Conservation (phyloP, 257 asterid genomes). For the Solanum dulcamara region DNA sequence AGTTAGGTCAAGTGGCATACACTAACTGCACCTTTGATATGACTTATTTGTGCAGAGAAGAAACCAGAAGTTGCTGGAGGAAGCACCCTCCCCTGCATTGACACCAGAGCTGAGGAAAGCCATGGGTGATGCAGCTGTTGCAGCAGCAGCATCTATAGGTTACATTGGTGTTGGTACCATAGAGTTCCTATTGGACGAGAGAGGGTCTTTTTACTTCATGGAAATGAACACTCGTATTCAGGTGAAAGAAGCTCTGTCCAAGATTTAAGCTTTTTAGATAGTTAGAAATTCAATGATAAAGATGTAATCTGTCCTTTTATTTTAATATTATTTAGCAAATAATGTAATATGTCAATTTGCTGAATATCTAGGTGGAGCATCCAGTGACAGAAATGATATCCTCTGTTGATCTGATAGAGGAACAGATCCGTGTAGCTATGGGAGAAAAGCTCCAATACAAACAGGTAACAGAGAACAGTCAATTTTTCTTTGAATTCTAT, state of each 20-base stretch:
- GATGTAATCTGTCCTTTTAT: too few relatives aligned
- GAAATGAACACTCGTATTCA: constrained; percentile 99
- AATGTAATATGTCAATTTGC: neutral
- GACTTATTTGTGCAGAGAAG: constrained; percentile 49
- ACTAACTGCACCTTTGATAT: neutral
- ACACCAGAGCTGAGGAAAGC: constrained; percentile 84
- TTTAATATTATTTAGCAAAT: too few relatives aligned
- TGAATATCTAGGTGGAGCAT: constrained; percentile 71
- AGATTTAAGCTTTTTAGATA: too few relatives aligned
- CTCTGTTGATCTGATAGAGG: constrained; percentile 91
- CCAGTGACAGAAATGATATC: constrained; percentile 99
- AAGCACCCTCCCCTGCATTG: constrained; percentile 98
- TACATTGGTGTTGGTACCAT: constrained; percentile 91
- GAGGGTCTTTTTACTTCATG: constrained; percentile 96
- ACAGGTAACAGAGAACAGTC: constrained; percentile 35
- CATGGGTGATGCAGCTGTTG: constrained; percentile 99
- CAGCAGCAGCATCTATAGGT: constrained; percentile 98
- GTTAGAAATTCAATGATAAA: too few relatives aligned
- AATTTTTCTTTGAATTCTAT: neutral
- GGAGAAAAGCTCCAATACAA: constrained; percentile 79
- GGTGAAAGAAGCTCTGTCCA: constrained; percentile 30
- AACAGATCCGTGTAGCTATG: constrained; percentile 89
- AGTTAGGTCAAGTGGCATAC: neutral
- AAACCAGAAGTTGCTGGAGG: constrained; percentile 92
- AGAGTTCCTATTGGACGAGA: constrained; percentile 92